Evolutionary conservation across 495 filamentous ascomycete species (phyloP), one percentile per base, ranked within the genome.

Genomic region (Durotheca rogersii): DNA sequence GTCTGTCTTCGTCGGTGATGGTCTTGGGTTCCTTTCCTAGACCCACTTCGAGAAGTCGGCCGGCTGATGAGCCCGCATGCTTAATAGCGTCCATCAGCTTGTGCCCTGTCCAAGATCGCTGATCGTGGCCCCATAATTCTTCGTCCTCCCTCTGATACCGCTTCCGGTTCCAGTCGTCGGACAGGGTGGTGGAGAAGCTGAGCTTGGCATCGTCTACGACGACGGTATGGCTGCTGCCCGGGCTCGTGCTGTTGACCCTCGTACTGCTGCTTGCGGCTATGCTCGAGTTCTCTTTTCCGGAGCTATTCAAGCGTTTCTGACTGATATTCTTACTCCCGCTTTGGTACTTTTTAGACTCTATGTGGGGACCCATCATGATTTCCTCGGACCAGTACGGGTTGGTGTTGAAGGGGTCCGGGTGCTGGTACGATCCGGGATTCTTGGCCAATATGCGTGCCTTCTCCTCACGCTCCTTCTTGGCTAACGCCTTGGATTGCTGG

Each of bases 331-430:
- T 77, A 51, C 71, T 74, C 40, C 71, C 69, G 18, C 74, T 73
- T 34, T 72, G 77, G 41, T 79, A 77, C 53, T 84, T 80, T 60
- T 81, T 81, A 20, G 84, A 79, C 27, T 60, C 20, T 51, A 88
- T 78, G 0, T 82, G 82, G 4, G 90, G 90, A 0, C 90, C 90
- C 66, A 90, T 70, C 34, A 71, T 70, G 41, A 95, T 90, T 68
- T 96, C 90, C 53, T 92, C 88, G 6, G 69, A 68, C 90, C 90
- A 96, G 67, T 87, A 88, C 35, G 82, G 82, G 58, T 96, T 96
- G 20, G 88, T 93, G 39, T 80, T 81, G 65, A 87, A 90, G 4
- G 90, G 84, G 18, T 83, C 81, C 2, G 90, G 89, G 56, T 96
- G 90, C 11, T 79, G 74, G 62, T 92, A 93, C 4, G 81, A 70